Evolutionary conservation across 2,329 filamentous ascomycete species (phyloP), one percentile per base, ranked within the genome.

Genomic region (Cladosporium sp.): DNA sequence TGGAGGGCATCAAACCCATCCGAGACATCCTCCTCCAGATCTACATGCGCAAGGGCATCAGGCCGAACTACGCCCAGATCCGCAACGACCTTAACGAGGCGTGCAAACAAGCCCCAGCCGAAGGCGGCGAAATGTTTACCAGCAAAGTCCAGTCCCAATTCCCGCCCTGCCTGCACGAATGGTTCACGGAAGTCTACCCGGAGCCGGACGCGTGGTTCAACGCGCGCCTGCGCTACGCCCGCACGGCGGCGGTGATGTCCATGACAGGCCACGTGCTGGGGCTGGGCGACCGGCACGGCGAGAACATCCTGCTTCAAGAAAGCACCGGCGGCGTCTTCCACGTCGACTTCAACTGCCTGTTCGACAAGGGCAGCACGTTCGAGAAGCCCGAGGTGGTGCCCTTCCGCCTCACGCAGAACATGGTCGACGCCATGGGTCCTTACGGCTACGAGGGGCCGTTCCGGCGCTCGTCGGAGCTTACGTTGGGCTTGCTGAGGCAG

Each of bases 281-380:
- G 54, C 77, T 99, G 0, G 93, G 93, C 34, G 93, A 99, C 70
- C 85, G 93, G 3, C 93, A 99, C 70, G 92, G 92, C 52, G 93
- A 99, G 69, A 99, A 99, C 69, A 89, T 99, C 50, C 81, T 96
- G 24, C 83, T 99, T 24, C 90, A 97, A 68, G 89, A 97, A 72
- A 86, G 88, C 51, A 95, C 90, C 57, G 93, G 95, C 39, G 92
- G 92, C 45, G 84, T 95, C 2, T 88, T 99, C 70, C 93, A 99
- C 70, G 95, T 99, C 40, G 93, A 99, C 71, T 99, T 99, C 78
- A 99, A 99, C 72, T 99, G 95, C 69, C 83, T 99, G 4, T 99
- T 99, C 68, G 95, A 99, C 74, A 99, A 99, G 61, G 93, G 93
- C 1, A 80, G 92, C 36, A 96, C 91, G 0, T 97, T 99, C 66